These are phyloP conservation scores for Populus hybrid DNA, from an alignment of 441 rosid species.

Conservation along the genomic window DNA sequence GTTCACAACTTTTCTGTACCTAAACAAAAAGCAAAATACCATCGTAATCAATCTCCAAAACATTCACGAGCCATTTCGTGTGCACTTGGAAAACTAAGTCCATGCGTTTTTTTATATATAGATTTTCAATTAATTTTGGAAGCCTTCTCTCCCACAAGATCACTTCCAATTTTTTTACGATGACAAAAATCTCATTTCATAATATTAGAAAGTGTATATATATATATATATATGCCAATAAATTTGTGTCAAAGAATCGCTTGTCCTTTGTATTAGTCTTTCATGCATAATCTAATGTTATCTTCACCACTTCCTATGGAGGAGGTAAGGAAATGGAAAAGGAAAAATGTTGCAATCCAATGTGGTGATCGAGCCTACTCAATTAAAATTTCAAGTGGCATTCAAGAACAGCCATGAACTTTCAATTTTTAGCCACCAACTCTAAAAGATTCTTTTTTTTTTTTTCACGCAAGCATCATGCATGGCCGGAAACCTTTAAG, in stretches of 20 bases:
- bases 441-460: slow-evolving; percentile 21
- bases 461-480: slow-evolving; percentile 32
- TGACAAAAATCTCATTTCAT: no score
- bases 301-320: not conserved
- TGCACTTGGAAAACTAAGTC: slow-evolving; percentile 2
- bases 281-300: not conserved
- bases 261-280: not conserved
- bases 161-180: not conserved
- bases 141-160: not conserved
- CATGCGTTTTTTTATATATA: not conserved
- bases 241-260: not conserved
- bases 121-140: not conserved
- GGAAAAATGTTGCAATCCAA: not conserved
- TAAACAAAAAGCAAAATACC: not conserved
- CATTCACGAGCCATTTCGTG: slow-evolving; percentile 31
- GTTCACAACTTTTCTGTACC: not conserved
- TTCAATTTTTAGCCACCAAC: not conserved
- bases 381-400: not conserved
- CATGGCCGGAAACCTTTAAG: slow-evolving; percentile 29
- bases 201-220: no score
- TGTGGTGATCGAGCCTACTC: not conserved
- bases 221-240: not conserved
- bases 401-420: not conserved
- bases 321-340: no score
- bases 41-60: not conserved